A percentile compares a stretch with the other conserved stretches of the same genome.
phyloP scores from a whole-genome alignment of 2,329 filamentous ascomycete genomes.

The Monosporascus sp. region DNA sequence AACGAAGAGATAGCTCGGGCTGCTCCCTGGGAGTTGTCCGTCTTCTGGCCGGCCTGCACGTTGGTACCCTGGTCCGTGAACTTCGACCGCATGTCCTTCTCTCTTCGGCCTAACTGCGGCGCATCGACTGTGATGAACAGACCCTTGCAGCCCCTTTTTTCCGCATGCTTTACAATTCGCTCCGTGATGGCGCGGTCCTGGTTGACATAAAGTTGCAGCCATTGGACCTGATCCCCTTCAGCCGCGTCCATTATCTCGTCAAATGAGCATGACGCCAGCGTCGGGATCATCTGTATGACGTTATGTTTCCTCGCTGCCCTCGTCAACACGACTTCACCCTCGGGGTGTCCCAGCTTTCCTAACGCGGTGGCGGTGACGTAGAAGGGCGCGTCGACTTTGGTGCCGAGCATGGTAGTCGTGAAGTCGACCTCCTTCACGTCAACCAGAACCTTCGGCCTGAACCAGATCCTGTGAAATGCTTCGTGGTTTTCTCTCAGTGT shows the following conservation, averaged over 20 bases:
- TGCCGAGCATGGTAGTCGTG: constrained; percentile 89
- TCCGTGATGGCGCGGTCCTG: constrained; percentile 88
- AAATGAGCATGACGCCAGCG: constrained; percentile 91
- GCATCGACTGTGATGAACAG: constrained; percentile 99
- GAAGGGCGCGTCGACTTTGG: constrained; percentile 78
- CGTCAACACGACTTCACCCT: constrained; percentile 90
- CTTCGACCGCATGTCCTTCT: constrained; percentile 97
- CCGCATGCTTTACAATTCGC: constrained; percentile 86
- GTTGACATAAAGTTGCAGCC: constrained; percentile 97
- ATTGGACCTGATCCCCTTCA: constrained; percentile 78
- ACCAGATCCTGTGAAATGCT: constrained; percentile 96
- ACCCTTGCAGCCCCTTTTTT: constrained; percentile 84
- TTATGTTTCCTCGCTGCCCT: constrained; percentile 78
- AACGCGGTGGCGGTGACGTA: constrained; percentile 96
- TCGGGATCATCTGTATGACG: constrained; percentile 97
- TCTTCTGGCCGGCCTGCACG: constrained; percentile 70
- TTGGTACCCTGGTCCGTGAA: constrained; percentile 78
- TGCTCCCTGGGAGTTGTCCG: constrained; percentile 86
- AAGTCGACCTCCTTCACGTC: constrained; percentile 86
- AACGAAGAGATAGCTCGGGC: constrained; percentile 93
- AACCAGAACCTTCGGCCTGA: constrained; percentile 81
- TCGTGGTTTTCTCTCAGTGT: constrained; percentile 93
- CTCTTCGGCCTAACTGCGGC: constrained; percentile 85
- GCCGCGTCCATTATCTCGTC: constrained; percentile 92
- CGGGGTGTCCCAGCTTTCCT: constrained; percentile 88